These are phyloP conservation scores for Aspergillus conjunctus DNA, from an alignment of 495 filamentous ascomycete species.

Conservation along the genomic window DNA sequence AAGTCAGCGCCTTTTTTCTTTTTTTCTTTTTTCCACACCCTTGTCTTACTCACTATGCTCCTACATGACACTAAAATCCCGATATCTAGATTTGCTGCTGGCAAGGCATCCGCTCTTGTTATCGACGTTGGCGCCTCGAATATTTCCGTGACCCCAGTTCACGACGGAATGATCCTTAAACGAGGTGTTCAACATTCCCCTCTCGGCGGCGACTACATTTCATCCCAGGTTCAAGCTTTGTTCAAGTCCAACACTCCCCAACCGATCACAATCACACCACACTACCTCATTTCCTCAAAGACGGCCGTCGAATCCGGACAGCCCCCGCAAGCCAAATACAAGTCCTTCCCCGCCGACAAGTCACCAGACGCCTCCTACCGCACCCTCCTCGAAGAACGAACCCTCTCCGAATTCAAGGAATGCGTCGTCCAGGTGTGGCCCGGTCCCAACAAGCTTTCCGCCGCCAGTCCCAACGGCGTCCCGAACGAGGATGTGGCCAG, in stretches of 20 bases:
- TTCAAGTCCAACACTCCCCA: slow-evolving; percentile 72
- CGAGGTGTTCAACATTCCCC: slow-evolving; percentile 83
- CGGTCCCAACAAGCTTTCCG: slow-evolving; percentile 70
- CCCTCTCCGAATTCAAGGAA: slow-evolving; percentile 95
- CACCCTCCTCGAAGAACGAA: slow-evolving; percentile 84
- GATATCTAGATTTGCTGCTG: slow-evolving; percentile 71
- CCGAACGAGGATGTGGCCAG: slow-evolving; percentile 69
- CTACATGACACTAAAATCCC: slow-evolving; percentile 9
- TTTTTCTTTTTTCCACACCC: not conserved
- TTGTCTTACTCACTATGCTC: not conserved
- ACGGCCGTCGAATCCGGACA: slow-evolving; percentile 84
- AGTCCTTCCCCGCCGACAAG: slow-evolving; percentile 60
- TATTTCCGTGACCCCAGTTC: slow-evolving; percentile 86
- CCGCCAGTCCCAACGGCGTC: slow-evolving; percentile 57
- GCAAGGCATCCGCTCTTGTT: slow-evolving; percentile 89
- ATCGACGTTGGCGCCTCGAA: slow-evolving; percentile 91
- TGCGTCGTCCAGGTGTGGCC: slow-evolving; percentile 91
- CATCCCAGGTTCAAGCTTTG: slow-evolving; percentile 78
- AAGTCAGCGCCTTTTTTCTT: slow-evolving; percentile 31
- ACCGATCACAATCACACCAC: slow-evolving; percentile 77
- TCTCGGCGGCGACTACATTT: slow-evolving; percentile 86
- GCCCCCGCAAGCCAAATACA: slow-evolving; percentile 70
- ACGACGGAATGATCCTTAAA: slow-evolving; percentile 92
- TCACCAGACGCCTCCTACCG: slow-evolving; percentile 74
- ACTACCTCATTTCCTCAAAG: slow-evolving; percentile 85